Evolutionary conservation across 2,329 filamentous ascomycete genomes (phyloP).

Genomic region (Stemphylium beticola): DNA sequence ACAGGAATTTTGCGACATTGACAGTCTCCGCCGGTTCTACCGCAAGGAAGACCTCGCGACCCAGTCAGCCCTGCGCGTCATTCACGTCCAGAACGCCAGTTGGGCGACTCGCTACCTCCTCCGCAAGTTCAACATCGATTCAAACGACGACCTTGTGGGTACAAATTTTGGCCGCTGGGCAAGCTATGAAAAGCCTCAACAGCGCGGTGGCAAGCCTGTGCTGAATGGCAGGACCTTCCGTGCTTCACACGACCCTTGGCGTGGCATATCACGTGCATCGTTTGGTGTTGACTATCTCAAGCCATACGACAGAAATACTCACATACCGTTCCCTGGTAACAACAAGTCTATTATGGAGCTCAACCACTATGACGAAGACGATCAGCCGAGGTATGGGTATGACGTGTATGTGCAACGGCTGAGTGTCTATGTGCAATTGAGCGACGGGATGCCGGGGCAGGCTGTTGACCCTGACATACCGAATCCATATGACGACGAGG

Average conservation of each 20-base stretch:
- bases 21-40: conserved; percentile 55
- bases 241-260: conserved; percentile 58
- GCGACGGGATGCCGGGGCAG: conserved; percentile 49
- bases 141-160: conserved; percentile 55
- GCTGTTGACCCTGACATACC: conserved; percentile 52
- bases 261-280: conserved; percentile 56
- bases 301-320: conserved; percentile 46
- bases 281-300: conserved; percentile 62
- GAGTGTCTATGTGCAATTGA: conserved; percentile 59
- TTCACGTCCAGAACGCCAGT: conserved; percentile 60
- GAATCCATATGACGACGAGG: conserved; percentile 54
- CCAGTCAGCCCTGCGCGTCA: conserved; percentile 48
- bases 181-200: conserved; percentile 54
- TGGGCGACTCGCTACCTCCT: conserved; percentile 59
- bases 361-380: conserved; percentile 55
- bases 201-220: conserved; percentile 59
- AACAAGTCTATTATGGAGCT: conserved; percentile 58
- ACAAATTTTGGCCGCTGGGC: conserved; percentile 59
- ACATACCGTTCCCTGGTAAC: conserved; percentile 25
- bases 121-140: conserved; percentile 60
- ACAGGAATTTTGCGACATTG: conserved; percentile 56
- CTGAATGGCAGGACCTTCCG: conserved; percentile 59
- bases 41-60: conserved; percentile 42
- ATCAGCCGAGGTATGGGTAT: conserved; percentile 54
- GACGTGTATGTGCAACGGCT: conserved; percentile 60